Evolutionary conservation across 129 eudicot genomes (phyloP).

Genomic region (Centaurea solstitialis): DNA sequence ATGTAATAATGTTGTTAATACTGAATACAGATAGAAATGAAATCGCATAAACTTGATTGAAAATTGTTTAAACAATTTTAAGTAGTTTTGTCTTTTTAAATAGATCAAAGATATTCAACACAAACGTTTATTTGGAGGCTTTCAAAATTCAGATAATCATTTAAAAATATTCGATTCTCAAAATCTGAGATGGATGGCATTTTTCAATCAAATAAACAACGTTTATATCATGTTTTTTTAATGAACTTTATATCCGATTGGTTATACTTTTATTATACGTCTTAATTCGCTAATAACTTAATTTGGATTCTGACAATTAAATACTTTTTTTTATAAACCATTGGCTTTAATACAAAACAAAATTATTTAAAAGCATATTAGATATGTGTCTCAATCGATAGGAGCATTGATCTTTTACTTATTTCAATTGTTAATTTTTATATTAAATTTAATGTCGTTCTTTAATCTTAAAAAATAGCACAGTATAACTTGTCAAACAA

Average conservation of each 20-base stretch:
- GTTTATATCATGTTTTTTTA: background rate
- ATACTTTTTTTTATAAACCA: background rate
- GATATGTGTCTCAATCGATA: constrained; percentile 15
- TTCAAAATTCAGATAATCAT: too few relatives aligned
- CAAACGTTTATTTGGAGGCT: background rate
- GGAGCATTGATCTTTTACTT: background rate
- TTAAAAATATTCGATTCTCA: too few relatives aligned
- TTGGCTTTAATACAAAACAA: background rate
- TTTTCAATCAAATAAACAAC: background rate
- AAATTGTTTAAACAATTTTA: too few relatives aligned
- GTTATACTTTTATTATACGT: background rate
- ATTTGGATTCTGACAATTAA: background rate
- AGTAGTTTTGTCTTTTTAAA: too few relatives aligned
- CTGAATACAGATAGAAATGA: too few relatives aligned
- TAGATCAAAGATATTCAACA: background rate
- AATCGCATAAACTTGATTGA: too few relatives aligned
- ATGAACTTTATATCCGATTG: background rate
- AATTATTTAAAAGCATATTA: constrained; percentile 12
- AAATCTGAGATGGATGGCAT: background rate
- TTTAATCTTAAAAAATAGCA: background rate
- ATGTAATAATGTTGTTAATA: too few relatives aligned
- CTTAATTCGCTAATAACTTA: background rate
- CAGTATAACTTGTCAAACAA: background rate
- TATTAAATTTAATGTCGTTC: background rate
- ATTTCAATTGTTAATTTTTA: background rate